Conservation (phyloP, 768 basidiomycete genomes). For the Porphyrellus cyaneotinctus region DNA sequence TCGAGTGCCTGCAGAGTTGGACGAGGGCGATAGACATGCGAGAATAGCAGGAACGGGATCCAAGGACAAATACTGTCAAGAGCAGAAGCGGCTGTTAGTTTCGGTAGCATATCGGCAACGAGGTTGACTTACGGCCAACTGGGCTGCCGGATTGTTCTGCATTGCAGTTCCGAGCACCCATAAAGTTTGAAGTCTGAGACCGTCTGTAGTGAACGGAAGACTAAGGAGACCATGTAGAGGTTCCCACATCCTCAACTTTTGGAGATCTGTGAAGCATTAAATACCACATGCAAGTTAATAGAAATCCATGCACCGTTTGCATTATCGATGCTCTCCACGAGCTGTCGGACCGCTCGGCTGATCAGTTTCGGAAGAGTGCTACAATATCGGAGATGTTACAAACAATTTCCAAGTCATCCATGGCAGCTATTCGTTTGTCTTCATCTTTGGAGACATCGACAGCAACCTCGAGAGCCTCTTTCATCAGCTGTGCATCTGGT, state of each 20-base stretch:
- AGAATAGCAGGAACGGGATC: constrained; percentile 66
- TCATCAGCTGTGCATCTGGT: constrained; percentile 79
- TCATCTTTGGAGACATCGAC: constrained; percentile 51
- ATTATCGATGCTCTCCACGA: constrained; percentile 87
- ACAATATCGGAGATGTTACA: constrained; percentile 14
- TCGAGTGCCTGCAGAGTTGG: constrained; percentile 50
- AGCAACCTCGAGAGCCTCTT: constrained; percentile 67
- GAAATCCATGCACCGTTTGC: constrained; percentile 54
- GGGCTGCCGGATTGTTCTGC: constrained; percentile 86
- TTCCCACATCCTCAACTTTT: constrained; percentile 74
- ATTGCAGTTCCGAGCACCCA: constrained; percentile 90
- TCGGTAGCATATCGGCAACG: background rate
- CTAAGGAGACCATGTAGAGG: constrained; percentile 64
- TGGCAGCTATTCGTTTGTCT: constrained; percentile 57
- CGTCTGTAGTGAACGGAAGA: constrained; percentile 49
- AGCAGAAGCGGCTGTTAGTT: background rate
- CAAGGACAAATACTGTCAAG: constrained; percentile 52
- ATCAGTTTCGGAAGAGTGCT: background rate
- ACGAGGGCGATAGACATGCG: constrained; percentile 53
- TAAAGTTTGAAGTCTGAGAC: constrained; percentile 61
- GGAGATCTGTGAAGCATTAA: constrained; percentile 51
- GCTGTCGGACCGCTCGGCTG: constrained; percentile 39
- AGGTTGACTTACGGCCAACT: constrained; percentile 56
- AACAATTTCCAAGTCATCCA: constrained; percentile 89
- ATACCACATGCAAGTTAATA: background rate